Conservation (phyloP, 306 rosid species). For the Trifolium dubium region DNA sequence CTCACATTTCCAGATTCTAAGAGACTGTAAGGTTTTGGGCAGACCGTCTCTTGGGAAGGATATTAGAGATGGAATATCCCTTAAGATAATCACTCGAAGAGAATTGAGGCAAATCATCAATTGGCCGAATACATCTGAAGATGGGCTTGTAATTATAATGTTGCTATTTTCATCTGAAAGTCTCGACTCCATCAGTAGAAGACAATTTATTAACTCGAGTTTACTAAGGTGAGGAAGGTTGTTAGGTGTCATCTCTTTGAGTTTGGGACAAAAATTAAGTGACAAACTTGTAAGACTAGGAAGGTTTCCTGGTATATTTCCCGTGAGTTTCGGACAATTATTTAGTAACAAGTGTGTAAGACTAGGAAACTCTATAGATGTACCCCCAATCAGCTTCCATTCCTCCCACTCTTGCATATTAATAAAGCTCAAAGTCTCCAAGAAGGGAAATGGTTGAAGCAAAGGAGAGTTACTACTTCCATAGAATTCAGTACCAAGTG, state of each 20-base stretch:
- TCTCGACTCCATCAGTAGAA: background rate
- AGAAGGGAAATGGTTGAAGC: conserved; percentile 29
- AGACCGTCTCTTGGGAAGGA: conserved; percentile 20
- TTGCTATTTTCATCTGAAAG: background rate
- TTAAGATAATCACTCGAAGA: background rate
- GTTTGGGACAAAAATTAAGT: background rate
- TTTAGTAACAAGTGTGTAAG: background rate
- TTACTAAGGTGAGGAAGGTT: background rate
- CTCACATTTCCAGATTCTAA: background rate
- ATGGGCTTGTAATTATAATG: background rate
- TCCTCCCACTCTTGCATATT: conserved; percentile 35
- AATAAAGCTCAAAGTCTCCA: background rate
- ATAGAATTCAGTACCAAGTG: conserved; percentile 26
- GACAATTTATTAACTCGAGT: background rate
- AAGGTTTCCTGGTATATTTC: conserved; percentile 6
- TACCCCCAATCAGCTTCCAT: conserved; percentile 16
- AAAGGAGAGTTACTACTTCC: background rate
- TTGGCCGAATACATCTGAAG: background rate
- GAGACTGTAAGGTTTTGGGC: background rate
- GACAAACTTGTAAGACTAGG: background rate
- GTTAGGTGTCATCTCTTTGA: conserved; percentile 1
- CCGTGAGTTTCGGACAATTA: conserved; percentile 26
- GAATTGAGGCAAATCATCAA: background rate
- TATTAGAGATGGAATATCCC: background rate
- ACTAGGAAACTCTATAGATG: conserved; percentile 3